Conservation (phyloP, 805 yeast species). For the Groenewaldozyma tartarivorans region DNA sequence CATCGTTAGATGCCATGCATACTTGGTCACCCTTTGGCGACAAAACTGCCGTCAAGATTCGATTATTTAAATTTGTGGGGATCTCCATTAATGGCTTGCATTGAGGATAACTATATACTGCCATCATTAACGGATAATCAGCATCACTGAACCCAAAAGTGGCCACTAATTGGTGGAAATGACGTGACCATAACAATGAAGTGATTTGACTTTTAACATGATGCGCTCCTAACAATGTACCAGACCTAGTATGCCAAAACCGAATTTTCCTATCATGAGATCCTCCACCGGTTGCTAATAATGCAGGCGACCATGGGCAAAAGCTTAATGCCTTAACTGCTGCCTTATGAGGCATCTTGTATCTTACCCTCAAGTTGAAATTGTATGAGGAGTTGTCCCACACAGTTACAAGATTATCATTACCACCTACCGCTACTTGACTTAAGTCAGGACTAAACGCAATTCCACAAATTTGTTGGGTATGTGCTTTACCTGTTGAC, state of each 20-base stretch:
- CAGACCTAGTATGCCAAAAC: constrained; percentile 80
- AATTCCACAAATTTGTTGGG: constrained; percentile 58
- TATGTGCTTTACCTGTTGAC: constrained; percentile 35
- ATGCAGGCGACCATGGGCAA: constrained; percentile 80
- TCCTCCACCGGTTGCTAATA: constrained; percentile 90
- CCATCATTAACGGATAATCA: constrained; percentile 41
- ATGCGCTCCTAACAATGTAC: constrained; percentile 52
- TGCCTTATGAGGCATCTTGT: constrained; percentile 53
- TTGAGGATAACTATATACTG: constrained; percentile 60
- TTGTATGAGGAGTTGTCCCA: constrained; percentile 54
- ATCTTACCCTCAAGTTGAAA: constrained; percentile 22
- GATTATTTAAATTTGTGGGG: constrained; percentile 38
- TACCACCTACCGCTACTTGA: constrained; percentile 72
- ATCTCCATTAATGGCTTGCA: constrained; percentile 37
- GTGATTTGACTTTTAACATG: constrained; percentile 70
- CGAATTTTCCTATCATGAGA: constrained; percentile 67
- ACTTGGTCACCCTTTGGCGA: constrained; percentile 57
- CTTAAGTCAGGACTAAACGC: constrained; percentile 44
- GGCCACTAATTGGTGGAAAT: constrained; percentile 55
- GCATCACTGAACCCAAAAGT: constrained; percentile 73
- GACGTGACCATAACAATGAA: constrained; percentile 64
- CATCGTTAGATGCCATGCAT: constrained; percentile 72
- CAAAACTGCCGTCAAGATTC: constrained; percentile 56
- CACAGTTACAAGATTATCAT: constrained; percentile 69
- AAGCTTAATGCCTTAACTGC: constrained; percentile 86